Conservation (phyloP, 1,284 basidiomycete genomes). For the Peniophora sp. region DNA sequence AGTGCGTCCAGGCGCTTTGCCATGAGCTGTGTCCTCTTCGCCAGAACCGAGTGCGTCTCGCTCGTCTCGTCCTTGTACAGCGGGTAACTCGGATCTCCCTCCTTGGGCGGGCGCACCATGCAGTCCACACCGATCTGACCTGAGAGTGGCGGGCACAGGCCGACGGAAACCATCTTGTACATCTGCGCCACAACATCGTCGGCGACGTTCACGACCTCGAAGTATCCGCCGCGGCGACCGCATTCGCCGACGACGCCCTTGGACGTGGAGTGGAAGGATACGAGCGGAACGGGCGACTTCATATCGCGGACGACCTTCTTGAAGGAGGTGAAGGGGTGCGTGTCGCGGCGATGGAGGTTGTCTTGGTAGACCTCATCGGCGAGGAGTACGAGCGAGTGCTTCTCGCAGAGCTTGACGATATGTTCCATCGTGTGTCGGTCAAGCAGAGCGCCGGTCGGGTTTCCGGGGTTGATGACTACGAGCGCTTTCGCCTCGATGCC, state of each 20-base stretch:
- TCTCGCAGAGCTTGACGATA: constrained; percentile 77
- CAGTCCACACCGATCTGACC: constrained; percentile 91
- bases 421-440: constrained; percentile 62
- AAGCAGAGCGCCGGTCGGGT: constrained; percentile 86
- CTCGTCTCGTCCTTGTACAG: constrained; percentile 81
- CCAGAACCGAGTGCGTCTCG: constrained; percentile 68
- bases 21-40: constrained; percentile 67
- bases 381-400: constrained; percentile 79
- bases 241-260: constrained; percentile 95
- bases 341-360: constrained; percentile 70
- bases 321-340: constrained; percentile 84
- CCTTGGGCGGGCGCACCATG: constrained; percentile 79
- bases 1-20: constrained; percentile 68
- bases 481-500: constrained; percentile 72
- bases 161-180: constrained; percentile 92
- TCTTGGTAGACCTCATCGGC: constrained; percentile 95
- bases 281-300: constrained; percentile 64
- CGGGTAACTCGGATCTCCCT: constrained; percentile 66
- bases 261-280: constrained; percentile 93
- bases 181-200: constrained; percentile 75
- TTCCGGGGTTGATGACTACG: constrained; percentile 94
- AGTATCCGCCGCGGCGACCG: constrained; percentile 89
- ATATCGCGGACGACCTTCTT: constrained; percentile 74
- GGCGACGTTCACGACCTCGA: constrained; percentile 79
- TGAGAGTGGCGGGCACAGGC: constrained; percentile 80